A percentile compares a stretch with the other conserved stretches of the same genome.
phyloP scores from a whole-genome alignment of 2,329 filamentous ascomycete genomes.

The Cryoendolithus antarcticus region DNA sequence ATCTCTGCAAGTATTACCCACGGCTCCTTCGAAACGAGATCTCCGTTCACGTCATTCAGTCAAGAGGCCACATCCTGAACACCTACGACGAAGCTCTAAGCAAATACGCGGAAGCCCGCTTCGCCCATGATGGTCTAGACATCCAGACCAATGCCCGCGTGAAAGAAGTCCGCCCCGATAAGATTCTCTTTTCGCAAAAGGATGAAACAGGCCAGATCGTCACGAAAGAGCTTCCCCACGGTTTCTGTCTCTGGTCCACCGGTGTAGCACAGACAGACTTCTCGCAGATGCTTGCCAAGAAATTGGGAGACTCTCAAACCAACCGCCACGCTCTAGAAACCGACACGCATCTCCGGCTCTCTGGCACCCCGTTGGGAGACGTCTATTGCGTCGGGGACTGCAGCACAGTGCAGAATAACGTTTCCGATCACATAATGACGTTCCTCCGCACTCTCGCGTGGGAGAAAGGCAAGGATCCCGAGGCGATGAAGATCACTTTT shows the following conservation, averaged over 20 bases:
- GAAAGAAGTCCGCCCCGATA: slow-evolving; percentile 71
- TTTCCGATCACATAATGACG: slow-evolving; percentile 78
- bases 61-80: slow-evolving; percentile 86
- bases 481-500: slow-evolving; percentile 78
- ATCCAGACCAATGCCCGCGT: slow-evolving; percentile 89
- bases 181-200: slow-evolving; percentile 80
- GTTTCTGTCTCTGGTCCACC: slow-evolving; percentile 96
- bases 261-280: slow-evolving; percentile 80
- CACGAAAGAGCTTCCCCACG: slow-evolving; percentile 89
- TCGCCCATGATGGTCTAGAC: slow-evolving; percentile 84
- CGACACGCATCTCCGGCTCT: slow-evolving; percentile 80
- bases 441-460: slow-evolving; percentile 84
- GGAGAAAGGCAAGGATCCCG: slow-evolving; percentile 82
- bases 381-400: slow-evolving; percentile 97
- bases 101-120: slow-evolving; percentile 79
- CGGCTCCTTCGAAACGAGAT: slow-evolving; percentile 91
- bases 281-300: slow-evolving; percentile 61
- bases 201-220: slow-evolving; percentile 57
- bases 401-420: slow-evolving; percentile 91
- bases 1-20: slow-evolving; percentile 72
- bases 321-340: slow-evolving; percentile 91
- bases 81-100: slow-evolving; percentile 95
- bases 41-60: slow-evolving; percentile 93
- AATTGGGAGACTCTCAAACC: slow-evolving; percentile 59
- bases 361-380: slow-evolving; percentile 79